Percentiles rank a stretch among this genome's conserved stretches.
Evolutionary conservation across 2,329 filamentous ascomycete genomes (phyloP).

Genomic region (Phialocephala subalpina): DNA sequence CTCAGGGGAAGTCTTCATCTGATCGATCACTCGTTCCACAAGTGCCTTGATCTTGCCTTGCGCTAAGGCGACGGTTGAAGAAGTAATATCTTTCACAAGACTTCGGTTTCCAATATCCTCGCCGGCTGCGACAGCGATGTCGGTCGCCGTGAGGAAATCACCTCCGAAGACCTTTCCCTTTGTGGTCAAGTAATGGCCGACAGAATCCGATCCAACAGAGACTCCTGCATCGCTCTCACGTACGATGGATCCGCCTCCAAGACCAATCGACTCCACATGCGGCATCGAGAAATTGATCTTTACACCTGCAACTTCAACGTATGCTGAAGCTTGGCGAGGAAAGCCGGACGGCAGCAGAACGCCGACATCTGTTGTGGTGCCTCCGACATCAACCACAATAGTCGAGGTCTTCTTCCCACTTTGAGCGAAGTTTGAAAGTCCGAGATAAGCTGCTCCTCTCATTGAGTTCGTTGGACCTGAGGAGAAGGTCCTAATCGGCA

Average conservation of each 20-base stretch:
- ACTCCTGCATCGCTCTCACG: slow-evolving; percentile 34
- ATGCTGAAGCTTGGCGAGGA: slow-evolving; percentile 64
- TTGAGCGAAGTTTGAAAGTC: slow-evolving; percentile 22
- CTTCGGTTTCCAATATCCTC: slow-evolving; percentile 29
- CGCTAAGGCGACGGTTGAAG: slow-evolving; percentile 30
- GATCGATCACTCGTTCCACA: slow-evolving; percentile 60
- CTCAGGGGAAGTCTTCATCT: slow-evolving; percentile 62
- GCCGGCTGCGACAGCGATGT: slow-evolving; percentile 52
- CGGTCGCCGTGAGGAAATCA: slow-evolving; percentile 58
- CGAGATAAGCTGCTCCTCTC: slow-evolving; percentile 66
- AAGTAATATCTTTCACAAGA: slow-evolving; percentile 29
- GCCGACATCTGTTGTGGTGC: slow-evolving; percentile 65
- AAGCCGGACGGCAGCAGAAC: slow-evolving; percentile 64
- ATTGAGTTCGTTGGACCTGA: slow-evolving; percentile 70
- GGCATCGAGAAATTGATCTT: slow-evolving; percentile 65
- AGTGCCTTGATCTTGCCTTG: slow-evolving; percentile 47
- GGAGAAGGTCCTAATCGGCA: slow-evolving; percentile 68
- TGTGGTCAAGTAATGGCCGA: slow-evolving; percentile 57
- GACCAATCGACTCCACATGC: slow-evolving; percentile 60
- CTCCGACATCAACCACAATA: slow-evolving; percentile 62
- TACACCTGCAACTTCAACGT: slow-evolving; percentile 63
- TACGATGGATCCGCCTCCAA: slow-evolving; percentile 62
- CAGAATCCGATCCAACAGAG: slow-evolving; percentile 61
- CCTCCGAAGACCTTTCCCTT: slow-evolving; percentile 62
- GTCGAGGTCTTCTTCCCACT: slow-evolving; percentile 30